Evolutionary conservation across 2,329 filamentous ascomycete genomes (phyloP).

Genomic region (Aspergillus sp.): DNA sequence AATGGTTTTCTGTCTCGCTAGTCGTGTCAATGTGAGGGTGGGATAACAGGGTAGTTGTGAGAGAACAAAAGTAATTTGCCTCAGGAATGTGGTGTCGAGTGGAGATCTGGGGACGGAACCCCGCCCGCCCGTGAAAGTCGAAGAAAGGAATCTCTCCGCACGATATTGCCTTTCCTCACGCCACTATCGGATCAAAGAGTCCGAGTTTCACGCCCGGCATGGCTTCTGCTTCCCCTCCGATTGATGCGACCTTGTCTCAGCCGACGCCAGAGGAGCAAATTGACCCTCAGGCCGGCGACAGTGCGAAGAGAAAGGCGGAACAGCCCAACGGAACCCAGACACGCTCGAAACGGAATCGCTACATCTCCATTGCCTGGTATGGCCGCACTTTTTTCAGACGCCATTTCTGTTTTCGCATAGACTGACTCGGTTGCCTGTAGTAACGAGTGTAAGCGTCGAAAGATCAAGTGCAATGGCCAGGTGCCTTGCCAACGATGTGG

Average conservation of each 20-base stretch:
- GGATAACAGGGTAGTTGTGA: no score
- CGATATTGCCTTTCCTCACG: constrained; percentile 25
- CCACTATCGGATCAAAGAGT: constrained; percentile 13
- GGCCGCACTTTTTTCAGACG: constrained; percentile 27
- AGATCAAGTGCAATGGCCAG: constrained; percentile 72
- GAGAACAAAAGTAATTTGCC: neutral
- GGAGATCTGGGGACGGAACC: constrained; percentile 40
- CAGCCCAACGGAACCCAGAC: constrained; percentile 52
- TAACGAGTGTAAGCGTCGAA: constrained; percentile 68
- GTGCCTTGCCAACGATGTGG: constrained; percentile 68
- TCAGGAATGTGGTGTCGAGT: neutral
- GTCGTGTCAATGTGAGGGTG: neutral
- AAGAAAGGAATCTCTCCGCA: constrained; percentile 43
- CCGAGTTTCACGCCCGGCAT: constrained; percentile 24
- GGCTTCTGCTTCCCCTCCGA: constrained; percentile 41
- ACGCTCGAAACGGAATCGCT: constrained; percentile 67
- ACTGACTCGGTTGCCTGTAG: constrained; percentile 36
- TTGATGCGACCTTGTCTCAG: constrained; percentile 33
- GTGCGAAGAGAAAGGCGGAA: constrained; percentile 49
- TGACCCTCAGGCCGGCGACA: constrained; percentile 30
- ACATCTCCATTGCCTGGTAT: constrained; percentile 70
- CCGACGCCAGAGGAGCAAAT: constrained; percentile 29
- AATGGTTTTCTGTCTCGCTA: neutral
- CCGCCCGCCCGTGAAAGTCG: constrained; percentile 25
- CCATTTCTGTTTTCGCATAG: neutral